Evolutionary conservation across 1,284 basidiomycete genomes (phyloP), one percentile per base, ranked within the genome.

Genomic region (Mycosarcoma mackinlayi): DNA sequence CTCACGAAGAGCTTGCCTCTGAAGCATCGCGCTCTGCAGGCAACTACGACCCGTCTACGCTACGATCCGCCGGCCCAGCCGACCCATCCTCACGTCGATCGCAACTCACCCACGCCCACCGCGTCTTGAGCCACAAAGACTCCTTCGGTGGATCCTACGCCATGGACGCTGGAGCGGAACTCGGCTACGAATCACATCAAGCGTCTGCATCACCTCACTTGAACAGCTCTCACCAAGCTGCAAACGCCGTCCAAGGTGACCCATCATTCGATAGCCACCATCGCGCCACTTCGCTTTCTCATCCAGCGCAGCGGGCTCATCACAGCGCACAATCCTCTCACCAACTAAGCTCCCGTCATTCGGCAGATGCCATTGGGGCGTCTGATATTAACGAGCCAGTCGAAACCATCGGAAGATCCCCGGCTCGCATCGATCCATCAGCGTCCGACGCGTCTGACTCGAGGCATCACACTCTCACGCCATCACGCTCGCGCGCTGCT

Each of bases 91-190:
- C 50, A 27, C 65, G 65, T 14, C 37, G 42, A 40, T 38, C 64
- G 2, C 42, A 72, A 10, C n/a, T 54, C 30, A 35, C 44, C 10
- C 69, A 63, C 37, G 50, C 21, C 25, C 56, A 40, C 39, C 53
- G 59, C 21, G 30, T 57, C 16, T 35, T 67, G 44, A 66, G 55
- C 14, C 69, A 72, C 53, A 72, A 67, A 46, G 64, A 67, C 45
- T 72, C 69, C 0, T 72, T 72, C 28, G 68, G 68, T 13, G 68
- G 68, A 11, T 51, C 62, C 6, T 62, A 62, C 16, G 63, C 39
- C n/a, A 21, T 70, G 44, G 44, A 37, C 16, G 18, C 46, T 13
- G 54, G 31, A 7, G 30, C 33, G 1, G 60, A 69, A 4, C 38
- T 51, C 24, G 50, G 42, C 33, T 39, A 48, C 3, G 56, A 59